These are phyloP conservation scores for Lunasporangiospora selenospora DNA, from an alignment of 192 early-diverging fungal genomes.

Conservation along the genomic window DNA sequence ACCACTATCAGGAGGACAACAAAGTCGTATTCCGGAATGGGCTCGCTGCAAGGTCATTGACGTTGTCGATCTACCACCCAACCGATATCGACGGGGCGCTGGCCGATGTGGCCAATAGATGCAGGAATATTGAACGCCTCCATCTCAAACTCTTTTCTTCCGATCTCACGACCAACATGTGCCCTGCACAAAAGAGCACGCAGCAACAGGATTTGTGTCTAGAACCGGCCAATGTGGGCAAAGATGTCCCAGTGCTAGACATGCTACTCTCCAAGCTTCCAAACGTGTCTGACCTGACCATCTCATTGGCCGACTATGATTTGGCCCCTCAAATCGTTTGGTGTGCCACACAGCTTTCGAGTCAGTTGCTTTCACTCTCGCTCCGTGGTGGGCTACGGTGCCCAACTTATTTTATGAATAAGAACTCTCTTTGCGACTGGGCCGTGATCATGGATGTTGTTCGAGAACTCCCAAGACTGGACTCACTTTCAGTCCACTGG, in stretches of 20 bases:
- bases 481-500: constrained; percentile 13
- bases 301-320: no score
- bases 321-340: constrained; percentile 17
- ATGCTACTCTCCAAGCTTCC: no score
- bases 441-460: neutral
- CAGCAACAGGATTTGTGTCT: neutral
- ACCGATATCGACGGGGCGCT: constrained; percentile 3
- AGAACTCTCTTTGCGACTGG: constrained; percentile 20
- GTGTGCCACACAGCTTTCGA: neutral
- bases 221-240: no score
- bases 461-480: constrained; percentile 6
- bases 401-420: neutral
- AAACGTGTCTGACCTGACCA: no score
- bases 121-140: constrained; percentile 7
- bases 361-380: constrained; percentile 1
- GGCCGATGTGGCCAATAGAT: constrained; percentile 11
- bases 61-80: constrained; percentile 21
- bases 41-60: constrained; percentile 13
- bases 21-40: constrained; percentile 25
- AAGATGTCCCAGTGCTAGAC: no score
- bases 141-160: constrained; percentile 20
- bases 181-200: neutral
- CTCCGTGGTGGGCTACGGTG: constrained; percentile 2
- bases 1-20: no score
- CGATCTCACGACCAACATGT: neutral